Evolutionary conservation across 768 basidiomycete species (phyloP).

Genomic region (Amanita pseudoporphyria): DNA sequence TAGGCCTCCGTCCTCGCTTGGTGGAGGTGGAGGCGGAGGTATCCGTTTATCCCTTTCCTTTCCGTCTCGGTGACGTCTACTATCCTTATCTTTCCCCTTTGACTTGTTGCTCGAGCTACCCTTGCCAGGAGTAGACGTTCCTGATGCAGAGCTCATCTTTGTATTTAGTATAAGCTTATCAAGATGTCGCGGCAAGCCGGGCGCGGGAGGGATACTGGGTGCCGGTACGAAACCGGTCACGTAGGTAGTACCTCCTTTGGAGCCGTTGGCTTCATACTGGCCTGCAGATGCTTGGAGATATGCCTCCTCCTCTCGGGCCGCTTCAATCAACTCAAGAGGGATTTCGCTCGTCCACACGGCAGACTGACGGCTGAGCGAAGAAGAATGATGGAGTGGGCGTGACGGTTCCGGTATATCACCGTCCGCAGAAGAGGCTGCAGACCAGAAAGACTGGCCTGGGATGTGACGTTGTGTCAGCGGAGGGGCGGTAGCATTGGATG

Average conservation of each 20-base stretch:
- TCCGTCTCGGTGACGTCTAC: conserved; percentile 10
- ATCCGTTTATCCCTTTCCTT: conserved; percentile 11
- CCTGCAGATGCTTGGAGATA: conserved; percentile 46
- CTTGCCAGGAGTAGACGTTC: conserved; percentile 2
- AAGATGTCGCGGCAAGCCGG: conserved; percentile 79
- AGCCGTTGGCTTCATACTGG: conserved; percentile 18
- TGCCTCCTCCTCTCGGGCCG: conserved; percentile 77
- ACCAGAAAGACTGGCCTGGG: conserved; percentile 34
- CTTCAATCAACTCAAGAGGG: conserved; percentile 68
- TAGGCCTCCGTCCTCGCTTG: conserved; percentile 17
- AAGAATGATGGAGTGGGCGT: conserved; percentile 9
- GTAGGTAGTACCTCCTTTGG: conserved; percentile 13
- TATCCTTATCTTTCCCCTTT: conserved; percentile 12
- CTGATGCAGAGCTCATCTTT: conserved; percentile 21
- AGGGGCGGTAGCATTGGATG: conserved; percentile 14
- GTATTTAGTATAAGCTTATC: conserved; percentile 90
- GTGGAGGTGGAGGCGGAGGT: conserved; percentile 21
- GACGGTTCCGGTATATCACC: conserved; percentile 19
- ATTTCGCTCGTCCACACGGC: conserved; percentile 70
- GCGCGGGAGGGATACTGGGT: conserved; percentile 82
- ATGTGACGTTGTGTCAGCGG: conserved; percentile 9
- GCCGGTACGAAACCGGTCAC: conserved; percentile 41
- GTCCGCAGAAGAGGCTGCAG: conserved; percentile 25
- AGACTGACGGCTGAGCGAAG: conserved; percentile 12
- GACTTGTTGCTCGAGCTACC: conserved; percentile 13